Evolutionary conservation across 176 grass and related monocot species (phyloP), one percentile per base, ranked within the genome.

Genomic region (Paspalum vaginatum): DNA sequence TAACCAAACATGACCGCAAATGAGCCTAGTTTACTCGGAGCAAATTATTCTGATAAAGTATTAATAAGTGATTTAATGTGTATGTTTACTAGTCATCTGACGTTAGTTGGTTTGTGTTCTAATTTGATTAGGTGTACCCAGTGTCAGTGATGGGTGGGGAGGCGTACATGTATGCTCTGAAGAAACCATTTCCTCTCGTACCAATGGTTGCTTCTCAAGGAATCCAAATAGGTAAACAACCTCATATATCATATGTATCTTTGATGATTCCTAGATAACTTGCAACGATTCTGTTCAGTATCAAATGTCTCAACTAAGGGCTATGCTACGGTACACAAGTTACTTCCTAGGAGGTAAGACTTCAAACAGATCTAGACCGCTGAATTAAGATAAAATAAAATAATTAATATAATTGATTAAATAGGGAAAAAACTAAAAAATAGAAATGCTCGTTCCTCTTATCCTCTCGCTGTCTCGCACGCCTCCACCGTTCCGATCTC

Each of bases 121-220:
- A 83, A 53, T 79, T 74, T 61, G 37, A 84, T 68, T 68, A 94
- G 95, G 86, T 94, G 56, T 98, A 94, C 79, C 95, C 95, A 68
- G 87, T 87, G 44, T 98, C 95, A 46, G 71, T 84, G n/a, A 87
- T 98, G 84, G 95, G 92, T 84, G 95, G 89, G 57, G 80, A 89
- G 18, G 67, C 46, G 21, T 94, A 98, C 72, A 94, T 94, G 85
- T 90, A 83, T 72, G 88, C 89, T 85, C 84, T 98, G 17, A 98
- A 90, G 76, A 98, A 90, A 92, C 92, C 95, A 87, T 98, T 94
- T 87, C 89, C 91, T 40, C 78, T 68, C 15, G 17, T 94, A 88
- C 85, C 89, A 75, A 85, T 98, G 80, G 81, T 98, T 73, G 95
- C 95, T 92, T 98, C 95, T 27, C 95, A 98, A 90, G 95, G 95